Base-by-base conservation (phyloP, 129 eudicot genomes). In the Escallonia rubra region DNA sequence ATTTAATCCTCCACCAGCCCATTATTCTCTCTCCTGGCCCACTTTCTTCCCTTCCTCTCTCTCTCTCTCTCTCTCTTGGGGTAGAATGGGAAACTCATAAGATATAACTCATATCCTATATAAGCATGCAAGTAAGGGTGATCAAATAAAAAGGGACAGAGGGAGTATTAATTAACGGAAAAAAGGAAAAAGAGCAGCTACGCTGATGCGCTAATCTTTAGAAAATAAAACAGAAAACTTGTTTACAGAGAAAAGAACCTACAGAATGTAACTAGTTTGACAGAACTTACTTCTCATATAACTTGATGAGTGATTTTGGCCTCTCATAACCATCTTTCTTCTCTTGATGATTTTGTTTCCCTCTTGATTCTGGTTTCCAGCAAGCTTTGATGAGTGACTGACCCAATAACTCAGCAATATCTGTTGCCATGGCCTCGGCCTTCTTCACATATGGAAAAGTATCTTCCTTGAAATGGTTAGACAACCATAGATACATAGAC, bases 401-500 rank as follows among this genome's bases (percentile, higher is more conserved):
- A 41, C 91, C 95, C 63, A 94, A 61, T 50, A 94, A 74, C 43
- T 83, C 87, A 60, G 96, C 99, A 75, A 94, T 87, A 73, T 79
- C 87, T 1, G 90, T 74, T 46, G 99, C 97, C 97, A 94, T 94
- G 14, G 81, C 74, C 72, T 94, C 93, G 2, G 90, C 99, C 83
- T 81, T 87, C 77, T 85, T 78, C 57, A 72, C 79, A 67, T 78
- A 79, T 2, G 97, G 97, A 79, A 94, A 94, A 10, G 77, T 89
- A 60, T 94, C 99, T 78, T 78, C 90, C 57, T 81, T 89, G 65
- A 94, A 89, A 60, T 94, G 99, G 66, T 94, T 84, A 9, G 99
- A 83, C 79, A 94, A 52, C 99, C 99, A 94, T 40, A 94, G 64
- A 72, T 94, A 94, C 97, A 94, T 89, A 2, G 99, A 87, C 69